Conservation (phyloP, 257 asterid genomes). For the Ilex asprella region DNA sequence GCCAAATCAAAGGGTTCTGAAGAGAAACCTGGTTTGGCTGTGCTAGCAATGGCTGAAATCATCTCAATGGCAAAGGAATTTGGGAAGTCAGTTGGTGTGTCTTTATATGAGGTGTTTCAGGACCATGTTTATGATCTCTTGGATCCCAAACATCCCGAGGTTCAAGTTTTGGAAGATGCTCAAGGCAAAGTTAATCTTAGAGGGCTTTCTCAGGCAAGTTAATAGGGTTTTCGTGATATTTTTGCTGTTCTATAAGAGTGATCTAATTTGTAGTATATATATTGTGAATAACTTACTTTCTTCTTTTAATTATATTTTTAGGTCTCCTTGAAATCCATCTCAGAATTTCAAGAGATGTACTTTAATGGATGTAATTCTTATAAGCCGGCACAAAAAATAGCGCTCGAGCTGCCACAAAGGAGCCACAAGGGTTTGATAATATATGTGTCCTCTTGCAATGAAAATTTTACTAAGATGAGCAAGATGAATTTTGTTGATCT, state of each 20-base stretch:
- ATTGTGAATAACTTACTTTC: constrained; percentile 5
- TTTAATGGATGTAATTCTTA: constrained; percentile 19
- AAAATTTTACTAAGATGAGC: constrained; percentile 29
- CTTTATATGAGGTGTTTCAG: constrained; percentile 58
- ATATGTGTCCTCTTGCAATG: constrained; percentile 37
- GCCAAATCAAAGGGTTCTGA: constrained; percentile 39
- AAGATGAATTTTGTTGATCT: constrained; percentile 83
- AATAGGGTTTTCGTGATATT: not conserved
- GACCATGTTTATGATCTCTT: constrained; percentile 66
- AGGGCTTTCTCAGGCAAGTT: constrained; percentile 74
- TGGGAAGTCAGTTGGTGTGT: constrained; percentile 38
- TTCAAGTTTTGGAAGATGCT: constrained; percentile 63
- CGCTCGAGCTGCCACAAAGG: constrained; percentile 33
- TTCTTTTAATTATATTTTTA: constrained; percentile 16
- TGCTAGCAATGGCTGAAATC: constrained; percentile 59
- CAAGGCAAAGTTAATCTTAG: constrained; percentile 65
- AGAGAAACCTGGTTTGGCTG: constrained; percentile 65
- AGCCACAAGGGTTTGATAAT: constrained; percentile 64
- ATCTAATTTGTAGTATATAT: not conserved
- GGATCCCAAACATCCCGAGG: constrained; percentile 42
- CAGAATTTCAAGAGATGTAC: constrained; percentile 41
- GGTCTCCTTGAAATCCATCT: constrained; percentile 48
- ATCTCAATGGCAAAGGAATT: constrained; percentile 42
- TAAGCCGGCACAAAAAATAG: constrained; percentile 27
- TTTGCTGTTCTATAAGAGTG: constrained; percentile 1